Conservation (phyloP, 2,329 filamentous ascomycete genomes). For the Fusarium mundagurra region DNA sequence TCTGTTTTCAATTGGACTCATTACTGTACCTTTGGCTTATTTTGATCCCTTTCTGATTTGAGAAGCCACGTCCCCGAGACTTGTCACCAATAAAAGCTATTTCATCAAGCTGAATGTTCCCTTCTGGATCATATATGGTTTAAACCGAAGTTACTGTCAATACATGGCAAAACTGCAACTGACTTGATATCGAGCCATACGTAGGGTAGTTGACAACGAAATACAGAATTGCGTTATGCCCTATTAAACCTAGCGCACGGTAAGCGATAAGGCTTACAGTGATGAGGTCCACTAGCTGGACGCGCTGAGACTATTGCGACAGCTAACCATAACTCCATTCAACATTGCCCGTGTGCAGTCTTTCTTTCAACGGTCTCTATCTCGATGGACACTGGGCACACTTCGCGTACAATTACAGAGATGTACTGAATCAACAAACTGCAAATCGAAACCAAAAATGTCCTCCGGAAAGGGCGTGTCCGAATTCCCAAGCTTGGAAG, state of each 20-base stretch:
- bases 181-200: not conserved
- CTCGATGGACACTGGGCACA: not conserved
- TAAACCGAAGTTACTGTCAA: not conserved
- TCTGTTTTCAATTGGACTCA: accelerated
- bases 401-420: not conserved
- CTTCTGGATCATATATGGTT: too few relatives aligned
- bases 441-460: slow-evolving; percentile 48
- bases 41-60: too few relatives aligned
- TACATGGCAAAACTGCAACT: not conserved
- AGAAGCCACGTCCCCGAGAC: too few relatives aligned
- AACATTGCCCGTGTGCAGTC: not conserved
- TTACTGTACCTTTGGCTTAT: too few relatives aligned
- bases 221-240: not conserved
- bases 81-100: too few relatives aligned
- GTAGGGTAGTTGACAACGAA: not conserved
- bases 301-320: slow-evolving; percentile 6
- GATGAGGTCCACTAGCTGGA: not conserved
- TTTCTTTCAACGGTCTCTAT: not conserved
- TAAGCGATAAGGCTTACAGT: not conserved
- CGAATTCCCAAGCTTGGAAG: slow-evolving; percentile 76
- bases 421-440: slow-evolving; percentile 17
- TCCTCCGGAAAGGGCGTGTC: slow-evolving; percentile 59
- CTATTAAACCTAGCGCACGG: not conserved
- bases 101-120: too few relatives aligned
- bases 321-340: slow-evolving; percentile 3